Evolutionary conservation across 2,329 filamentous ascomycete species (phyloP).

Genomic region (Pseudocercospora fijiensis): DNA sequence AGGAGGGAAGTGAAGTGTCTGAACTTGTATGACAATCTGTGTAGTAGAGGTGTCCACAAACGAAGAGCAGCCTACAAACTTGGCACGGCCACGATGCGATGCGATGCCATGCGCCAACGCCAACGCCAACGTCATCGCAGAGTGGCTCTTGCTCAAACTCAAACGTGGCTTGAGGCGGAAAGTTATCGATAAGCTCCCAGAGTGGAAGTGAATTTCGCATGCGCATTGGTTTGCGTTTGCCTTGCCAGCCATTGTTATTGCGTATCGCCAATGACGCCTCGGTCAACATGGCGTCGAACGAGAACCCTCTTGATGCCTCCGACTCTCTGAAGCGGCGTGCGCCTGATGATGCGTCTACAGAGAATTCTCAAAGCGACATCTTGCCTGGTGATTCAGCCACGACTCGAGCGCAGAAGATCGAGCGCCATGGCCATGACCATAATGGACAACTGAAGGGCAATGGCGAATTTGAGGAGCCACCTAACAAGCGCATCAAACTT

Average conservation of each 20-base stretch:
- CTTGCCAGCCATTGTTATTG: neutral
- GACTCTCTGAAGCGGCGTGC: slow-evolving; percentile 25
- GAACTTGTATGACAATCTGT: neutral
- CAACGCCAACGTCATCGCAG: slow-evolving; percentile 6
- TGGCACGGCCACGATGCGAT: neutral
- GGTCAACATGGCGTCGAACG: slow-evolving; percentile 11
- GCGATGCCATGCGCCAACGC: too few species aligned
- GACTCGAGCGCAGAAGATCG: slow-evolving; percentile 44
- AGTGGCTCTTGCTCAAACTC: slow-evolving; percentile 1
- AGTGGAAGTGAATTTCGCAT: slow-evolving; percentile 5
- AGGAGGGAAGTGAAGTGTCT: neutral
- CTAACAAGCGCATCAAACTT: slow-evolving; percentile 43
- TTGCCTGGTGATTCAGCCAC: slow-evolving; percentile 40
- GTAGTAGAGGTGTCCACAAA: slow-evolving; percentile 1
- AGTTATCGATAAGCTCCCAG: slow-evolving; percentile 6
- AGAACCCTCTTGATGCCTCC: slow-evolving; percentile 31
- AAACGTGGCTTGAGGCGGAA: neutral
- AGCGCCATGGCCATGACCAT: slow-evolving; percentile 33
- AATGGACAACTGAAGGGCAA: slow-evolving; percentile 18
- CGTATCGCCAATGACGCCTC: neutral
- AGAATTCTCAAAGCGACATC: slow-evolving; percentile 39
- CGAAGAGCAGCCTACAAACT: neutral
- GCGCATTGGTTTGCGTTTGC: neutral
- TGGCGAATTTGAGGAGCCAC: slow-evolving; percentile 37
- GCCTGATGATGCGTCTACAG: slow-evolving; percentile 26